These are phyloP conservation scores for Trichophyton simii DNA, from an alignment of 2,329 filamentous ascomycete species.

Conservation along the genomic window DNA sequence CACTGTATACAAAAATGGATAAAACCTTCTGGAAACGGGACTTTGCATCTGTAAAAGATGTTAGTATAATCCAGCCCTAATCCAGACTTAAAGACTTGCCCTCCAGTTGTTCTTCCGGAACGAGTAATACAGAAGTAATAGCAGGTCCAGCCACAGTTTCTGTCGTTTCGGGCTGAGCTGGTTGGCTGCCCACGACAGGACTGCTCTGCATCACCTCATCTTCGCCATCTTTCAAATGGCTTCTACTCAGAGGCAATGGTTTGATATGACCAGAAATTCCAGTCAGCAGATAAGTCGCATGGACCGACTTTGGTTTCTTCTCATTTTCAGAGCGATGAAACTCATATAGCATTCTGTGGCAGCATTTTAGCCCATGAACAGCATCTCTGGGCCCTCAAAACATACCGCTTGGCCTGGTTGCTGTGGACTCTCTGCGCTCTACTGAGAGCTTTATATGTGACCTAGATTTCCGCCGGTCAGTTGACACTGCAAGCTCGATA, in stretches of 20 bases:
- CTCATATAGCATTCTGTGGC: conserved; percentile 64
- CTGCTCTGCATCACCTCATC: conserved; percentile 55
- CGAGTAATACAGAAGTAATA: conserved; percentile 51
- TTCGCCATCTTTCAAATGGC: conserved; percentile 43
- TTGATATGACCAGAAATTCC: conserved; percentile 46
- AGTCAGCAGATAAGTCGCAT: conserved; percentile 83
- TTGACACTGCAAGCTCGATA: conserved; percentile 7
- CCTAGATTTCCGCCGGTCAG: conserved; percentile 36
- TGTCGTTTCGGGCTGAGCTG: conserved; percentile 45
- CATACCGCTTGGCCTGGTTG: conserved; percentile 78
- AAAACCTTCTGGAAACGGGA: conserved; percentile 57
- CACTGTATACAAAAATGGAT: conserved; percentile 77
- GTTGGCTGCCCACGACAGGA: conserved; percentile 51
- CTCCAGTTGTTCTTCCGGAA: conserved; percentile 59
- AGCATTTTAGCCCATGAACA: not conserved
- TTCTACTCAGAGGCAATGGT: conserved; percentile 25
- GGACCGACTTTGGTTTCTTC: conserved; percentile 59
- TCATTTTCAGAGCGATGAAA: conserved; percentile 69
- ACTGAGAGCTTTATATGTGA: conserved; percentile 78
- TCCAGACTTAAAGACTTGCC: conserved; percentile 33
- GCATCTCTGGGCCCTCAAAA: conserved; percentile 9
- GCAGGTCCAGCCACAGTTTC: conserved; percentile 36
- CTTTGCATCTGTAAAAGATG: conserved; percentile 45
- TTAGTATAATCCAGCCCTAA: conserved; percentile 6
- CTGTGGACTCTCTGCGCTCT: conserved; percentile 71